phyloP scores from a whole-genome alignment of 2,329 filamentous ascomycete genomes.

The Alternaria triticina region DNA sequence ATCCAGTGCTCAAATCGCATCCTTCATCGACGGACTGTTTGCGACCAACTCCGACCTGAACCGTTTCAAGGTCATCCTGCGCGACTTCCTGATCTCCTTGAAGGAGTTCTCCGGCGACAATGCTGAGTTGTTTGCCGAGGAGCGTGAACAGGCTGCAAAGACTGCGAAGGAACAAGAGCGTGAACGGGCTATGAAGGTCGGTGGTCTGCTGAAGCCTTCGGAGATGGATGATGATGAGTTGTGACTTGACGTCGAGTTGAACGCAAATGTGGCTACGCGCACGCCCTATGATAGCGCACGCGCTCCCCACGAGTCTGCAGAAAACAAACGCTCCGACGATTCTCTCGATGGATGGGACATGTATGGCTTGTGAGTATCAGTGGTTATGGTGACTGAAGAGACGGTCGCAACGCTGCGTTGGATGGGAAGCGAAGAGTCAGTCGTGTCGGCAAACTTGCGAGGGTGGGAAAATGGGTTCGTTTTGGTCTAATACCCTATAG shows the following conservation, averaged over 20 bases:
- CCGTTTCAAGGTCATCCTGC: slow-evolving; percentile 93
- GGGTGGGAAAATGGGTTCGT: slow-evolving; percentile 17
- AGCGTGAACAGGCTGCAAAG: slow-evolving; percentile 89
- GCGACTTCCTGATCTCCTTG: slow-evolving; percentile 95
- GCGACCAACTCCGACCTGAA: slow-evolving; percentile 85
- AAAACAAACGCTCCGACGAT: slow-evolving; percentile 25
- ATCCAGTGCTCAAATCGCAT: slow-evolving; percentile 78
- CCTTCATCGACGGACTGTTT: slow-evolving; percentile 90
- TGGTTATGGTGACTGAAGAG: slow-evolving; percentile 14
- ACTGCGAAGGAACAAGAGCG: slow-evolving; percentile 88
- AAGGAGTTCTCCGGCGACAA: slow-evolving; percentile 98
- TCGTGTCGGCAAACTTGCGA: slow-evolving; percentile 17
- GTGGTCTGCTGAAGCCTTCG: slow-evolving; percentile 94
- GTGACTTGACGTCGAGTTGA: slow-evolving; percentile 69
- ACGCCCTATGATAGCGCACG: slow-evolving; percentile 43
- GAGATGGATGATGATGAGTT: slow-evolving; percentile 84
- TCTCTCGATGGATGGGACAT: slow-evolving; percentile 69
- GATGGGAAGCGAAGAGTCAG: slow-evolving; percentile 16
- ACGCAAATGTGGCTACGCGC: slow-evolving; percentile 43
- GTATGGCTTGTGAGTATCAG: slow-evolving; percentile 59
- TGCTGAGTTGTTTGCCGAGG: slow-evolving; percentile 88
- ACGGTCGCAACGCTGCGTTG: slow-evolving; percentile 11
- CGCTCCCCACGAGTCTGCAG: slow-evolving; percentile 15
- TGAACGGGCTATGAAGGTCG: slow-evolving; percentile 91
- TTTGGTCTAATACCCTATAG: slow-evolving; percentile 35